phyloP scores from a whole-genome alignment of 495 filamentous ascomycete genomes.

The Trichoderma erinaceum region DNA sequence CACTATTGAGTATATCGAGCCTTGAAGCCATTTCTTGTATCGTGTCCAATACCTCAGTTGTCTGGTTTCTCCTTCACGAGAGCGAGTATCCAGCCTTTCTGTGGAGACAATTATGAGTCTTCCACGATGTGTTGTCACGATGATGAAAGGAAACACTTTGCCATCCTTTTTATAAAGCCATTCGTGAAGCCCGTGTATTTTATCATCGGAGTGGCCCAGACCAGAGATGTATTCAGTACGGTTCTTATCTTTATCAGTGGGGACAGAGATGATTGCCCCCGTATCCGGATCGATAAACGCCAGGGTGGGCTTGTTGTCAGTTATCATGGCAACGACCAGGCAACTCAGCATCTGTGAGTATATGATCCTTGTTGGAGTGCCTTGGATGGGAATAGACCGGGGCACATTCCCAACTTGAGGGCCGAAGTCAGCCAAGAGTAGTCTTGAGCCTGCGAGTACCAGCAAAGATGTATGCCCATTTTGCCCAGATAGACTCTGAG shows the following conservation, averaged over 20 bases:
- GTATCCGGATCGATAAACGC: slow-evolving; percentile 45
- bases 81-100: slow-evolving; percentile 20
- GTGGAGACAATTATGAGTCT: slow-evolving; percentile 41
- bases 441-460: slow-evolving; percentile 37
- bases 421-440: slow-evolving; percentile 47
- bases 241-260: slow-evolving; percentile 30
- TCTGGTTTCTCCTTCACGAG: slow-evolving; percentile 17
- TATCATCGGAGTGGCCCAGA: slow-evolving; percentile 35
- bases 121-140: slow-evolving; percentile 37
- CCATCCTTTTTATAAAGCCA: slow-evolving; percentile 40
- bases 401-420: slow-evolving; percentile 43
- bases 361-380: slow-evolving; percentile 48
- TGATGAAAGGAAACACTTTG: slow-evolving; percentile 39
- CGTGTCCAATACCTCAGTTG: slow-evolving; percentile 38
- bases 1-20: slow-evolving; percentile 36
- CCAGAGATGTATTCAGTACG: slow-evolving; percentile 33
- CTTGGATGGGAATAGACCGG: slow-evolving; percentile 41
- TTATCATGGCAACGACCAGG: slow-evolving; percentile 46
- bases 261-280: slow-evolving; percentile 37
- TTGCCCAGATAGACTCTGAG: slow-evolving; percentile 22
- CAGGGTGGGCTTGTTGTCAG: slow-evolving; percentile 31
- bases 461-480: slow-evolving; percentile 28
- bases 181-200: slow-evolving; percentile 36
- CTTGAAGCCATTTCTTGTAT: slow-evolving; percentile 33
- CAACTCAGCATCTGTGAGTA: slow-evolving; percentile 46